Conservation (phyloP, 2,329 filamentous ascomycete genomes). For the Atkinsonella hypoxylon region DNA sequence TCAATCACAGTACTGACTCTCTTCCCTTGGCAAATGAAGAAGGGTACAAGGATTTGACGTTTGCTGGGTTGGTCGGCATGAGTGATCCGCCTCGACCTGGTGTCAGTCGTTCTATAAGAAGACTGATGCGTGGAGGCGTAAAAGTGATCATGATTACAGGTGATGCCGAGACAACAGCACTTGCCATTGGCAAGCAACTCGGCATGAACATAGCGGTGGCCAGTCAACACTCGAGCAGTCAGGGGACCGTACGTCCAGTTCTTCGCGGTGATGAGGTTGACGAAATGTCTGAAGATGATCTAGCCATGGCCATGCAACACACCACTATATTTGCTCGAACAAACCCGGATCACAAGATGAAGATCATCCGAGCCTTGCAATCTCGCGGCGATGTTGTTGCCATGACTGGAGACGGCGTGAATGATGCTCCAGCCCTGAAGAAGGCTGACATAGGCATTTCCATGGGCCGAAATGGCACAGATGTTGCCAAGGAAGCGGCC, state of each 20-base stretch:
- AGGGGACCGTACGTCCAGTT: slow-evolving; percentile 56
- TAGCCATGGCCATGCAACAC: slow-evolving; percentile 72
- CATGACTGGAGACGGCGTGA: slow-evolving; percentile 98
- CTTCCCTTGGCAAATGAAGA: slow-evolving; percentile 48
- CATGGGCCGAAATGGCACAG: slow-evolving; percentile 90
- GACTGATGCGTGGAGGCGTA: slow-evolving; percentile 85
- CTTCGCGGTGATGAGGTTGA: slow-evolving; percentile 89
- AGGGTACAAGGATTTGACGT: slow-evolving; percentile 70
- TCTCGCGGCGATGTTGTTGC: slow-evolving; percentile 90
- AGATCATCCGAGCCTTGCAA: slow-evolving; percentile 86
- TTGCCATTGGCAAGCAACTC: slow-evolving; percentile 89
- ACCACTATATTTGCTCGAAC: slow-evolving; percentile 95
- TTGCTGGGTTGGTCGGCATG: slow-evolving; percentile 92
- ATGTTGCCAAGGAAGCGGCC: slow-evolving; percentile 93
- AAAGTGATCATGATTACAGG: slow-evolving; percentile 99
- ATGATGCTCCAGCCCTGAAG: slow-evolving; percentile 92
- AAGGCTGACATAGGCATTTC: slow-evolving; percentile 96
- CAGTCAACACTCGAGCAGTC: slow-evolving; percentile 38
- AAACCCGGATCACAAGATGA: slow-evolving; percentile 95
- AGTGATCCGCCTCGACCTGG: slow-evolving; percentile 88
- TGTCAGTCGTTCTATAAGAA: slow-evolving; percentile 78
- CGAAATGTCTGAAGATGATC: slow-evolving; percentile 72
- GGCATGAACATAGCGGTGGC: slow-evolving; percentile 68
- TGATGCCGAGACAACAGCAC: slow-evolving; percentile 85
- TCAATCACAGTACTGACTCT: slow-evolving; percentile 26